A percentile compares a stretch with the other conserved stretches of the same genome.
These are phyloP conservation scores for Diaporthe destruens DNA, from an alignment of 2,329 filamentous ascomycete genomes.

Conservation along the genomic window DNA sequence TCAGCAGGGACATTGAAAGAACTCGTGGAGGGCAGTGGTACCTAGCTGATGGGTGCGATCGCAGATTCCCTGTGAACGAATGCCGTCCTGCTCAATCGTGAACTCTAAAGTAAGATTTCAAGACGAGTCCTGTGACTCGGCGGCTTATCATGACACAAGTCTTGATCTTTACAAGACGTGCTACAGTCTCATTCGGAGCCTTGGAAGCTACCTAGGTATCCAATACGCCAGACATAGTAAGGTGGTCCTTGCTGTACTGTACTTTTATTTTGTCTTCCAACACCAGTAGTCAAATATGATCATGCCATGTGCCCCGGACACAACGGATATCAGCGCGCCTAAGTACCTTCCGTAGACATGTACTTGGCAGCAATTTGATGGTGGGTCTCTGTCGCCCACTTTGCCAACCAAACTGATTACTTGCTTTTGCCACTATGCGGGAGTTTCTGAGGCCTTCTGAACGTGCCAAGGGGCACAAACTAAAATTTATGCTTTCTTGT, in stretches of 20 bases:
- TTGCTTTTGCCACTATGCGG: not conserved
- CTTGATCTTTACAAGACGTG: not conserved
- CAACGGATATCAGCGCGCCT: not conserved
- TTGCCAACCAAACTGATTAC: not conserved
- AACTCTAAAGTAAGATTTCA: not conserved
- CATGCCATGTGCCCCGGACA: not conserved
- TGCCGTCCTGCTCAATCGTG: not conserved
- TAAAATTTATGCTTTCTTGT: not conserved
- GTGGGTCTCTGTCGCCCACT: not conserved
- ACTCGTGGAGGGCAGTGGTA: not conserved
- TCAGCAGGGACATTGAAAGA: not conserved
- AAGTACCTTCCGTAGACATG: not conserved
- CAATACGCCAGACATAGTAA: not conserved
- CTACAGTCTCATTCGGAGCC: not conserved
- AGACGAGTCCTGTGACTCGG: not conserved
- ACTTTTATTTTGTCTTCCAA: not conserved
- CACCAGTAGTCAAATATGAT: not conserved
- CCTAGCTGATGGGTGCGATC: not conserved
- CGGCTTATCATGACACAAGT: not conserved
- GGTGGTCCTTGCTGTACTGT: not conserved
- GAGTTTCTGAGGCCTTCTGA: not conserved
- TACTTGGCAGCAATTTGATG: not conserved
- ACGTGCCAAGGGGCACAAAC: not conserved
- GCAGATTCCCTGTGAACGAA: not conserved
- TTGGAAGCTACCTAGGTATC: not conserved